Base-by-base conservation (phyloP, 1,139 yeast genomes). In the Blastobotrys buckinghamii region DNA sequence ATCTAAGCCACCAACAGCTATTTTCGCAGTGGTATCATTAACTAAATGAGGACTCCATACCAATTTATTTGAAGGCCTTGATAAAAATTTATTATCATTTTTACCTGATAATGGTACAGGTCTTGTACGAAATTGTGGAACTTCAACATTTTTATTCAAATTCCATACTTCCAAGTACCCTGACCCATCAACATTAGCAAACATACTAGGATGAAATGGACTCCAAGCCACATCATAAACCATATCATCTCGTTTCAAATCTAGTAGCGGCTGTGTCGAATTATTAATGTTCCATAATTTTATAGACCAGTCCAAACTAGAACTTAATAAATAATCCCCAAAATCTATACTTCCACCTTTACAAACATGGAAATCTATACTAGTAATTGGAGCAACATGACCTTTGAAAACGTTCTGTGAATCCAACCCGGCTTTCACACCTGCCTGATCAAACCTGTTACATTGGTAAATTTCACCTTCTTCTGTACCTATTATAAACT, bases 151-250 rank as follows among this genome's bases (percentile, higher is more conserved):
- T 13, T 55, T 59, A 7, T 63, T 59, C 36, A 82, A 61, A 58
- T 81, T 80, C 84, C 84, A 81, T 20, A 78, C 63, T 50, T 78
- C 78, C n/a, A 81, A 57, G 13, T 65, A 57, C 0, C 79, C 71
- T 1, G 70, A 64, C 2, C 76, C 70, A 5, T 79, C 81, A 22
- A 75, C 72, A 1, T 75, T 64, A 1, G 77, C 76, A 57, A 81
- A 77, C 44, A 79, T 75, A 9, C 68, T 64, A 0, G 70, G 66
- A 12, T 60, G 53, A 10, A 60, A 56, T 0, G 82, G 82, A 39
- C 75, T 63, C 65, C 75, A 69, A 5, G 67, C 62, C 1, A 77
- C 66, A 42, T 71, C 75, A 43, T 70, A 64, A 0, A 78, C 72
- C 13, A 73, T 65, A 42, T 75, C 73, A 9, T 68, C 65, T 1